Evolutionary conservation across 225 moss, liverwort and hornwort species (phyloP), one percentile per base, ranked within the genome.

Genomic region (Neckera pumila): DNA sequence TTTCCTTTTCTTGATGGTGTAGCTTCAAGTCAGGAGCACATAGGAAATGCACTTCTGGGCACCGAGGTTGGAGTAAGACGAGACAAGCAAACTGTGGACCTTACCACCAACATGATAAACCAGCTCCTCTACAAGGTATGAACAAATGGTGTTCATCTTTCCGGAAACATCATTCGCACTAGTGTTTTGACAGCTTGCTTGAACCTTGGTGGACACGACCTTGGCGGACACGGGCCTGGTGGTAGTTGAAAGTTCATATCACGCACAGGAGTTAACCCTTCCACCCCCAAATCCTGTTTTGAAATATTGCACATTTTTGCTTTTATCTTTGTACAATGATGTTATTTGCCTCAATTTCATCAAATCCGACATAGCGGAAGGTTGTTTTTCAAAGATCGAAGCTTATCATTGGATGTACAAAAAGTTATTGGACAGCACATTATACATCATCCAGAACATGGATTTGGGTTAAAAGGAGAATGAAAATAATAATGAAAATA

Each of bases 51-150:
- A n/a, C 90, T 99, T 58, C 89, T 97, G 40, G 99, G 93, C 47
- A 97, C 99, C 66, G 99, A 99, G 91, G 94, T 99, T 65, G 99
- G 99, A 89, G 92, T 96, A 14, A 92, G 90, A 88, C 93, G 99
- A 82, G 96, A 96, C 63, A 92, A 89, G 77, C 73, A 87, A 63
- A 94, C 91, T 14, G 96, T 99, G 47, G 95, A 96, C 80, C 88
- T 87, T 20, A 93, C 95, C 76, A 95, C 92, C 71, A 95, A 95
- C 64, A 90, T 95, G 86, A 93, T 99, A 12, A 95, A 95, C 82
- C 93, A 93, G 22, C 85, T 97, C 80, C 91, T 99, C 14, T 95
- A 92, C 65, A 95, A 96, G 96, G 97, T 97, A 76, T 54, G 53
- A 79, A 71, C 79, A 80, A 72, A 76, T 11, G 42, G 28, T 80